Percentiles rank a stretch among this genome's conserved stretches.
Conservation (phyloP, 2,329 filamentous ascomycete species). For the Beauveria caledonica region DNA sequence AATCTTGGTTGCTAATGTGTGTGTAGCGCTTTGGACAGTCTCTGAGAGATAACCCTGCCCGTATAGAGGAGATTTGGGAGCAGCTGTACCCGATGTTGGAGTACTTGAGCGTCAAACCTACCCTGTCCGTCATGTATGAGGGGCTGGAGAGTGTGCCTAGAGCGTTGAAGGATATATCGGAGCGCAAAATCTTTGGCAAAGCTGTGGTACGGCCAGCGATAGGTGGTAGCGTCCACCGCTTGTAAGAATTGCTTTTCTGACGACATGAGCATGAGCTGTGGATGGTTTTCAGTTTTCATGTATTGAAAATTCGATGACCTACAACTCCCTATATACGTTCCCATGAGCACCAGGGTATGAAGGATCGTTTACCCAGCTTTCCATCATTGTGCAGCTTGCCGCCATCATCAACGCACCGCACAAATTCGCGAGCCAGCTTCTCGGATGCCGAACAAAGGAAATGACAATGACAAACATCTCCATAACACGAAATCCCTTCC, state of each 20-base stretch:
- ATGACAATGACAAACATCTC: constrained; percentile 2
- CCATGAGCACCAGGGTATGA: not conserved
- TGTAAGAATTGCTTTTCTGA: not conserved
- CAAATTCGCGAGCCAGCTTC: not conserved
- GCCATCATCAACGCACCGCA: not conserved
- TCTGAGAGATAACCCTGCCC: constrained; percentile 37
- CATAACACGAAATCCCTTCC: not conserved
- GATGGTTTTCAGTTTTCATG: constrained; percentile 1
- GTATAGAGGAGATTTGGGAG: constrained; percentile 41
- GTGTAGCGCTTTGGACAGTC: constrained; percentile 47
- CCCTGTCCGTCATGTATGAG: constrained; percentile 41
- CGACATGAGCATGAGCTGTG: not conserved
- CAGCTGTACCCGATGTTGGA: constrained; percentile 41
- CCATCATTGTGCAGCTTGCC: not conserved
- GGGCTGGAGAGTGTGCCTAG: constrained; percentile 40
- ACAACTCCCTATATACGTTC: constrained; percentile 10
- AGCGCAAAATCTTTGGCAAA: constrained; percentile 46
- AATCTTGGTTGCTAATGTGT: not conserved
- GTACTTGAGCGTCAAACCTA: constrained; percentile 38
- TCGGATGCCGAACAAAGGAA: constrained; percentile 1
- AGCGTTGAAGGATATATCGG: constrained; percentile 43
- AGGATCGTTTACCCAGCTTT: not conserved
- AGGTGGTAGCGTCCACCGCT: not conserved
- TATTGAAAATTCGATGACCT: constrained; percentile 7
- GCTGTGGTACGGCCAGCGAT: constrained; percentile 38